Evolutionary conservation across 1,284 basidiomycete genomes (phyloP).

Genomic region (Paramarasmius palmivorus): DNA sequence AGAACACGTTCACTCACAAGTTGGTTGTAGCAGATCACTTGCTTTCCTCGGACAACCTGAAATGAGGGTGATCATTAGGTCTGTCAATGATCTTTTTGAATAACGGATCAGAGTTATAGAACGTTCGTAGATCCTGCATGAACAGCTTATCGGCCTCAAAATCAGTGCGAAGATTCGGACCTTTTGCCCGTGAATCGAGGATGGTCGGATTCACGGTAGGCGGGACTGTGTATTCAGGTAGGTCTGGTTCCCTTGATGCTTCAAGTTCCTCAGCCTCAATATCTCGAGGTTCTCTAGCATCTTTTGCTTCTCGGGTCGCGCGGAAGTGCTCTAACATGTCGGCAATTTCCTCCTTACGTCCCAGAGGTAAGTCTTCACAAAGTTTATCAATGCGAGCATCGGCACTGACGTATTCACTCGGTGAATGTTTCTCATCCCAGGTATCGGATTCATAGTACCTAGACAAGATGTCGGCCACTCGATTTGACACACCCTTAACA

Average conservation of each 20-base stretch:
- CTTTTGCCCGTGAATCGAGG: not conserved
- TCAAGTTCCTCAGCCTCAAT: slow-evolving; percentile 1
- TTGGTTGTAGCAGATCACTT: too few species aligned
- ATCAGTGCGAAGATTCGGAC: not conserved
- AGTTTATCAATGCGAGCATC: not conserved
- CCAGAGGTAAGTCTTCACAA: slow-evolving; percentile 10
- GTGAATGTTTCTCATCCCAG: not conserved
- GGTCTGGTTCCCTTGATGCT: not conserved
- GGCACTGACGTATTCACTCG: not conserved
- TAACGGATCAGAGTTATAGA: not conserved
- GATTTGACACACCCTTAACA: slow-evolving; percentile 7
- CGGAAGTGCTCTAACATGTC: not conserved
- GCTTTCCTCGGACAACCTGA: too few species aligned
- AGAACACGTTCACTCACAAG: too few species aligned
- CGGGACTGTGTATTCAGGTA: not conserved
- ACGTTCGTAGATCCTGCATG: not conserved
- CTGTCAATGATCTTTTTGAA: slow-evolving; percentile 1
- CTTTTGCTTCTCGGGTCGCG: not conserved
- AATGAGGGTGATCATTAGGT: slow-evolving; percentile 1
- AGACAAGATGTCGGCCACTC: slow-evolving; percentile 10
- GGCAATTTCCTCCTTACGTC: slow-evolving; percentile 1
- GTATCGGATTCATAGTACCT: slow-evolving; percentile 10
- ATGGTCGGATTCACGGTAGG: not conserved
- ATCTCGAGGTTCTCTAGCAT: not conserved
- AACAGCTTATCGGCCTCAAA: not conserved